Evolutionary conservation across 257 asterid genomes (phyloP).

Genomic region (Nicotiana obtusifolia): DNA sequence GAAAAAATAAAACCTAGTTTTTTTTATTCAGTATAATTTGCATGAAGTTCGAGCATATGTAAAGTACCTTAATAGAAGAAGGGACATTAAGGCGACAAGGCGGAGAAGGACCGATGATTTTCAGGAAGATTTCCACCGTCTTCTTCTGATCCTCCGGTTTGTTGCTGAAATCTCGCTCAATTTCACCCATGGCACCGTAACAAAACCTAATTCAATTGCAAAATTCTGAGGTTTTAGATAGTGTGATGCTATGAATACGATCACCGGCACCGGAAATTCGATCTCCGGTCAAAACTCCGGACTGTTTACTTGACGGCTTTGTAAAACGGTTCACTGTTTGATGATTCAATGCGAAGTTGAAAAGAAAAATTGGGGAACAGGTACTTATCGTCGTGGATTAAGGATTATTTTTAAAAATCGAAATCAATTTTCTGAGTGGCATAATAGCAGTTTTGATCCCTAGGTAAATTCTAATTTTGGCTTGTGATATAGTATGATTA

Average conservation of each 20-base stretch:
- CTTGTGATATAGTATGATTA: no score
- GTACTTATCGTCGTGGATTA: not conserved
- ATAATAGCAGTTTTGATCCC: no score
- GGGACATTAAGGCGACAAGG: conserved; percentile 64
- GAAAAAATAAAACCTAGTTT: not conserved
- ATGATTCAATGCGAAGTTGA: not conserved
- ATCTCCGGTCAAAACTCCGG: not conserved
- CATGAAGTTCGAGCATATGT: not conserved
- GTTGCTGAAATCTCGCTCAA: not conserved
- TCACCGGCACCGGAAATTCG: not conserved
- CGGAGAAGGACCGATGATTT: conserved; percentile 73
- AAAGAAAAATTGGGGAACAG: not conserved
- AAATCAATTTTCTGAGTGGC: not conserved
- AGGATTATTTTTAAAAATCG: not conserved
- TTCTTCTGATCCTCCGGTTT: conserved; percentile 16
- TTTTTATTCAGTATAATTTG: not conserved
- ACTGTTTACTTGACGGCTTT: not conserved
- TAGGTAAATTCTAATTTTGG: no score
- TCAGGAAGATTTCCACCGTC: conserved; percentile 54
- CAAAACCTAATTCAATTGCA: conserved; percentile 17
- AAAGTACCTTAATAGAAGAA: conserved; percentile 54
- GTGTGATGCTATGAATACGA: not conserved
- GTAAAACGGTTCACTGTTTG: not conserved
- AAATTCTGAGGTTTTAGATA: not conserved
- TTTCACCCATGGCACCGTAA: not conserved